Percentiles rank a stretch among this genome's conserved stretches.
Evolutionary conservation across 371 early-diverging fungal species (phyloP).

Genomic region (Mortierella sp.): DNA sequence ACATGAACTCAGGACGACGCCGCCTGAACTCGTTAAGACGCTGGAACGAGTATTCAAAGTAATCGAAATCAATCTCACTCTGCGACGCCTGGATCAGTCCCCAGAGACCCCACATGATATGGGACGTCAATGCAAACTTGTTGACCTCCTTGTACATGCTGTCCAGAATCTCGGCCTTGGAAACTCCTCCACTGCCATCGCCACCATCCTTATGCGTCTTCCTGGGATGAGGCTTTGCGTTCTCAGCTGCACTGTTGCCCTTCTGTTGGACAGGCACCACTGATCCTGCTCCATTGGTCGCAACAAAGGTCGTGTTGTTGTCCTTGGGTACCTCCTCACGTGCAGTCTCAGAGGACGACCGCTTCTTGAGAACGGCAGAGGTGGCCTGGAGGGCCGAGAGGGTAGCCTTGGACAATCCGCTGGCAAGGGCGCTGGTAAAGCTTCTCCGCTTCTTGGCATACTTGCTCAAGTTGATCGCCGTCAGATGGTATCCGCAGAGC

Average conservation of each 20-base stretch:
- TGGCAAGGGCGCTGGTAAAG: slow-evolving; percentile 29
- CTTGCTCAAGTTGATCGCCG: slow-evolving; percentile 39
- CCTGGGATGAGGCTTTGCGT: slow-evolving; percentile 10
- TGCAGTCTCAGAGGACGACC: slow-evolving; percentile 1
- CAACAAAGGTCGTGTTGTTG: slow-evolving; percentile 13
- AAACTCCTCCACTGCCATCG: slow-evolving; percentile 36
- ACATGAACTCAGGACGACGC: slow-evolving; percentile 49
- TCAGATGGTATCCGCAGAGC: slow-evolving; percentile 55
- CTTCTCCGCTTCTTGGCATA: slow-evolving; percentile 27
- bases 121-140: slow-evolving; percentile 74
- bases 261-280: background rate
- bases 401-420: slow-evolving; percentile 28
- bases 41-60: slow-evolving; percentile 77
- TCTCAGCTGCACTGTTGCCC: slow-evolving; percentile 32
- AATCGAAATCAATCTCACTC: slow-evolving; percentile 89
- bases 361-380: slow-evolving; percentile 20
- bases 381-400: slow-evolving; percentile 36
- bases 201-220: slow-evolving; percentile 16
- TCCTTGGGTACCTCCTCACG: background rate
- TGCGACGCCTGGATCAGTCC: slow-evolving; percentile 84
- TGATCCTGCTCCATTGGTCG: slow-evolving; percentile 4
- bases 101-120: slow-evolving; percentile 89
- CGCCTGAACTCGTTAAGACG: slow-evolving; percentile 62
- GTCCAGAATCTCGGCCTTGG: slow-evolving; percentile 51
- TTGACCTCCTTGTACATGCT: slow-evolving; percentile 56